A percentile compares a stretch with the other conserved stretches of the same genome.
Conservation (phyloP, 805 yeast genomes). For the Kazachstania psychrophila region DNA sequence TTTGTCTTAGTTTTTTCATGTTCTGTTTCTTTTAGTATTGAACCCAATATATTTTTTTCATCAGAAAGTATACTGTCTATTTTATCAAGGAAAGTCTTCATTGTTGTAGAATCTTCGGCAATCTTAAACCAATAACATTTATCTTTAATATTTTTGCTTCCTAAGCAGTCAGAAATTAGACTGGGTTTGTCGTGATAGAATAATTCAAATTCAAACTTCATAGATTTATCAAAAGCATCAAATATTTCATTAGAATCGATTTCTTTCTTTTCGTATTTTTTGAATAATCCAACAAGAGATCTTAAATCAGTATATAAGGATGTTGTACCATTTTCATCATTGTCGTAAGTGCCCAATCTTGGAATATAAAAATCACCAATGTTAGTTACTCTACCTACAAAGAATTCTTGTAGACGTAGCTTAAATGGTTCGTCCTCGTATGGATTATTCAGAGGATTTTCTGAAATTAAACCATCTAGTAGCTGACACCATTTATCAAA, state of each 20-base stretch:
- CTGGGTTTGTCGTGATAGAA: constrained; percentile 23
- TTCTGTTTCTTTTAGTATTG: constrained; percentile 17
- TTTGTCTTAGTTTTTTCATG: constrained; percentile 19
- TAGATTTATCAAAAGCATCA: constrained; percentile 16
- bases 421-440: constrained; percentile 21
- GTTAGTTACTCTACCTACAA: constrained; percentile 24
- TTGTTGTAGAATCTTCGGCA: constrained; percentile 18
- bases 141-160: constrained; percentile 3
- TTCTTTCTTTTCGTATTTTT: constrained; percentile 18
- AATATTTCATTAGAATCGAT: constrained; percentile 17
- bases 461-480: constrained; percentile 19
- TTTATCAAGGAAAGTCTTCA: constrained; percentile 17
- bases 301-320: constrained; percentile 12
- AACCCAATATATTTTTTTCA: constrained; percentile 1
- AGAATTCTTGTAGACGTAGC: constrained; percentile 25
- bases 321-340: not conserved
- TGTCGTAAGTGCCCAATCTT: constrained; percentile 10
- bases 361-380: constrained; percentile 30
- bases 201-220: constrained; percentile 20
- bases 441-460: constrained; percentile 25
- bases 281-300: constrained; percentile 12
- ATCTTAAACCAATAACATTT: constrained; percentile 27
- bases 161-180: constrained; percentile 14
- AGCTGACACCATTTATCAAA: constrained; percentile 22
- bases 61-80: constrained; percentile 8